Conservation (phyloP, 179 eudicot genomes). For the Actinidia arguta region DNA sequence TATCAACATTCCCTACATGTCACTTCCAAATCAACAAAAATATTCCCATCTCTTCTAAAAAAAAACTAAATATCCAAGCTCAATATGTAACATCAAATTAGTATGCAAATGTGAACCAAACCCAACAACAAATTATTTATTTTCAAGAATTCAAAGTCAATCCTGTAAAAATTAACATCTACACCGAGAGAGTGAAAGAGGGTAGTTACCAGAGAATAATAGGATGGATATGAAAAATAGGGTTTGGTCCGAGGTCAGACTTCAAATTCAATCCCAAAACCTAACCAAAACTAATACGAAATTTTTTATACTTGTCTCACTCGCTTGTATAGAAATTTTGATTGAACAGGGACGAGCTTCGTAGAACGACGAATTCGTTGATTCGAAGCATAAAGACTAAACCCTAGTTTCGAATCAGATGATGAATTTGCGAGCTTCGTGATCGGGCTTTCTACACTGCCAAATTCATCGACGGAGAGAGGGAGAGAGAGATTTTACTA, state of each 20-base stretch:
- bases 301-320: not conserved
- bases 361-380: not conserved
- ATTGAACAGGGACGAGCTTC: not conserved
- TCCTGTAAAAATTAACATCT: not conserved
- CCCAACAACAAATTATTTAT: not conserved
- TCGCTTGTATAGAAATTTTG: not conserved
- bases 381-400: not conserved
- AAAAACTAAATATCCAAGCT: not conserved
- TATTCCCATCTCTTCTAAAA: not conserved
- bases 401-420: not conserved
- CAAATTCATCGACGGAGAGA: not conserved
- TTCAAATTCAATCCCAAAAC: not conserved
- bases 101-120: not conserved
- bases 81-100: not conserved
- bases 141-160: not conserved
- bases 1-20: not conserved
- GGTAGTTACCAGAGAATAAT: not conserved
- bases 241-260: not conserved
- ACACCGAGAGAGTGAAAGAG: not conserved
- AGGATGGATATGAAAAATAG: not conserved
- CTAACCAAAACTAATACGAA: not conserved
- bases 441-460: not conserved
- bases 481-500: not conserved
- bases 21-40: not conserved
- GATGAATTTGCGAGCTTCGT: not conserved